phyloP scores from a whole-genome alignment of 345 rosid species.

The Pistacia atlantica region DNA sequence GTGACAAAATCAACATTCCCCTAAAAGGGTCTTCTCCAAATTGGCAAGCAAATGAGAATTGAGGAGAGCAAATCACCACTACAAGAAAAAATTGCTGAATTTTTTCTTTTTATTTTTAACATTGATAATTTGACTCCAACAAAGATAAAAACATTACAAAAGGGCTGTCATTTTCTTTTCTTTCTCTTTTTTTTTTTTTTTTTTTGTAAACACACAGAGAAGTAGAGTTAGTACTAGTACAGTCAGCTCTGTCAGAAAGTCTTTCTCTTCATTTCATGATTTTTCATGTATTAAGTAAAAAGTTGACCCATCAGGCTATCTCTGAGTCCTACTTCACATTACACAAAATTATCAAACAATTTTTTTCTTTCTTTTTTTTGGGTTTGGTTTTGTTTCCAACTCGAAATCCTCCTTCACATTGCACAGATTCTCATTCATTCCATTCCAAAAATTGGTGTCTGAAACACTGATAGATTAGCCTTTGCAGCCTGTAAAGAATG shows the following conservation, averaged over 20 bases:
- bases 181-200: no score
- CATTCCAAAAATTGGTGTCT: conserved; percentile 88
- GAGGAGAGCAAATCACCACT: no score
- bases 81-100: no score
- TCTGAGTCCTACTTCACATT: conserved; percentile 2
- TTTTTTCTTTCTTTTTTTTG: no score
- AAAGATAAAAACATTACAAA: no score
- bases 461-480: conserved; percentile 64
- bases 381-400: neutral
- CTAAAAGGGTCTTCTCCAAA: no score
- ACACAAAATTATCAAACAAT: conserved; percentile 10
- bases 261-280: conserved; percentile 26
- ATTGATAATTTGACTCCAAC: no score
- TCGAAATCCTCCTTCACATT: neutral
- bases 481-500: conserved; percentile 65
- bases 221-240: conserved; percentile 33
- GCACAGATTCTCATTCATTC: conserved; percentile 65
- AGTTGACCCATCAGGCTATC: conserved; percentile 29
- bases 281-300: conserved; percentile 10
- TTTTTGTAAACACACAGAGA: neutral
- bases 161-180: no score
- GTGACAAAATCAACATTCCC: no score
- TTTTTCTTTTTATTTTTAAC: no score
- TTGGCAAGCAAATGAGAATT: no score
- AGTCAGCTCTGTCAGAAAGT: conserved; percentile 32